These are phyloP conservation scores for Nicotiana undulata DNA, from an alignment of 257 asterid genomes.

Conservation along the genomic window DNA sequence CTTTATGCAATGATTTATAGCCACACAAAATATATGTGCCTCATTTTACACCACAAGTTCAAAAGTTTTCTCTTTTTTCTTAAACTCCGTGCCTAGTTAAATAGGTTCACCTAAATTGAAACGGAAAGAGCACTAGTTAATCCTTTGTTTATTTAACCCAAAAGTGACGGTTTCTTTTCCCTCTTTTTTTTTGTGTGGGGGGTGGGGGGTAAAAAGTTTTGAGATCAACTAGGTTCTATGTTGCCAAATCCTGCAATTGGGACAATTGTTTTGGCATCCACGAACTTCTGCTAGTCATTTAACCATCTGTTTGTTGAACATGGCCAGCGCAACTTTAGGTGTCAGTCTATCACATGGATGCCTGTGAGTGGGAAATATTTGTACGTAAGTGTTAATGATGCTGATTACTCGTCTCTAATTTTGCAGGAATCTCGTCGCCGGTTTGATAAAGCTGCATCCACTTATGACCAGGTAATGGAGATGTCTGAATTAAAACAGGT, in stretches of 20 bases:
- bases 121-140: background rate
- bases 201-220: too few relatives aligned
- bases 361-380: background rate
- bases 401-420: constrained; percentile 1
- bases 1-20: too few relatives aligned
- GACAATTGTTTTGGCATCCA: background rate
- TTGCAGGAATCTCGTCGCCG: constrained; percentile 92
- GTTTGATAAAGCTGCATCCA: constrained; percentile 68
- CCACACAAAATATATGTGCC: too few relatives aligned
- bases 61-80: too few relatives aligned
- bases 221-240: background rate
- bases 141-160: background rate
- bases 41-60: too few relatives aligned
- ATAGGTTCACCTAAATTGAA: too few relatives aligned
- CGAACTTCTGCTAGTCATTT: background rate
- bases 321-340: background rate
- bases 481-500: constrained; percentile 6
- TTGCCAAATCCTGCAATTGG: background rate
- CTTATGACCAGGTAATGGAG: constrained; percentile 78
- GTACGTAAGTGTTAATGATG: background rate
- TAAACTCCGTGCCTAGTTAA: too few relatives aligned
- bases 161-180: background rate
- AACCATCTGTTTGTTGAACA: background rate
- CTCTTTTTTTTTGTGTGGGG: background rate
- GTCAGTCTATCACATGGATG: background rate